phyloP scores from a whole-genome alignment of 1,284 basidiomycete species.

The Boletellus deceptivus region DNA sequence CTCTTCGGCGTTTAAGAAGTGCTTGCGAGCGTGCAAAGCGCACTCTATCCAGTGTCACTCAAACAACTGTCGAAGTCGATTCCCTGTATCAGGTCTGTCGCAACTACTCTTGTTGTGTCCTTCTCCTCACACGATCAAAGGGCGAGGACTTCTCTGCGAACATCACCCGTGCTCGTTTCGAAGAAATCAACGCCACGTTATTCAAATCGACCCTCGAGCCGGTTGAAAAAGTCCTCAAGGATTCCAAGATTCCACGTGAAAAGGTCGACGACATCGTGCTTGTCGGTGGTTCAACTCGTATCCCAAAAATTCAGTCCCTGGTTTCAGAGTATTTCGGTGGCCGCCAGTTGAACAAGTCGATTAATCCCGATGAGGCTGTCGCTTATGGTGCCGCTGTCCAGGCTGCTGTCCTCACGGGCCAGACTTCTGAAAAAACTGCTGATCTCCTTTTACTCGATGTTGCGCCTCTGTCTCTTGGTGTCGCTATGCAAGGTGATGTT shows the following conservation, averaged over 20 bases:
- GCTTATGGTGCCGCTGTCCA: conserved; percentile 97
- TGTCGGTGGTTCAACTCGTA: conserved; percentile 99
- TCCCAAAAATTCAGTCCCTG: conserved; percentile 97
- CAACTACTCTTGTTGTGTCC: background rate
- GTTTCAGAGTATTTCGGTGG: conserved; percentile 98
- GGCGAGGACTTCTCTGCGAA: conserved; percentile 94
- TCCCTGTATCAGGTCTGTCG: conserved; percentile 86
- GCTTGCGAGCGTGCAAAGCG: conserved; percentile 99
- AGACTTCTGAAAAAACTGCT: conserved; percentile 94
- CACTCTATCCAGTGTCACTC: conserved; percentile 95
- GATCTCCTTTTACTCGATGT: conserved; percentile 96
- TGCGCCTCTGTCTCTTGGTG: conserved; percentile 93
- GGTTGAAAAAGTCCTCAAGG: conserved; percentile 98
- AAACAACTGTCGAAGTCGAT: conserved; percentile 99
- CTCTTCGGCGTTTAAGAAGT: conserved; percentile 89
- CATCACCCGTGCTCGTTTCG: conserved; percentile 98
- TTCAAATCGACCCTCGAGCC: conserved; percentile 99
- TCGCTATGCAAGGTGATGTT: conserved; percentile 97
- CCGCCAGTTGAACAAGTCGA: conserved; percentile 97
- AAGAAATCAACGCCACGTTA: conserved; percentile 93
- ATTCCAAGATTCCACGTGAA: conserved; percentile 95
- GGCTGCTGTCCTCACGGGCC: conserved; percentile 93
- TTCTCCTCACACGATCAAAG: conserved; percentile 36
- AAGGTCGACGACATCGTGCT: conserved; percentile 99
- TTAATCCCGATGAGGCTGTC: conserved; percentile 95